Evolutionary conservation across 768 basidiomycete genomes (phyloP).

Genomic region (Boletus pseudopeckii): DNA sequence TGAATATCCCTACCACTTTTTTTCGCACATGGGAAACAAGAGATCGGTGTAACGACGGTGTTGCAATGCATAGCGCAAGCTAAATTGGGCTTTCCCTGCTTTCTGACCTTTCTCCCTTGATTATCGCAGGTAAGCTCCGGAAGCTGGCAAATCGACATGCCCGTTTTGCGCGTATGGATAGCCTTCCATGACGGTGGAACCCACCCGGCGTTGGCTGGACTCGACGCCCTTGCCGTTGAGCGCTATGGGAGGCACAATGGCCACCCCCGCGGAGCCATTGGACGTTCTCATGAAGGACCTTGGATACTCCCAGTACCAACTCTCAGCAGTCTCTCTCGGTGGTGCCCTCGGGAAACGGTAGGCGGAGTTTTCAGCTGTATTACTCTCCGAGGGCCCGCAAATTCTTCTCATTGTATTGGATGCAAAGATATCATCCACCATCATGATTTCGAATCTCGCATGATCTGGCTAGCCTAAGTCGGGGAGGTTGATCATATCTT

Average conservation of each 20-base stretch:
- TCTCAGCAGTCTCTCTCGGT: neutral
- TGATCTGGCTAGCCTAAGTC: neutral
- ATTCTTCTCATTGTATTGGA: neutral
- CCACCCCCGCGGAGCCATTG: neutral
- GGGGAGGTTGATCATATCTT: neutral
- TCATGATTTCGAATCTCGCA: neutral
- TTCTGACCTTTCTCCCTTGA: conserved; percentile 11
- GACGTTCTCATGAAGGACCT: neutral
- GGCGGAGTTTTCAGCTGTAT: neutral
- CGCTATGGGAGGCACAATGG: neutral
- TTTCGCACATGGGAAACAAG: conserved; percentile 1
- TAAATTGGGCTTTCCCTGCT: neutral
- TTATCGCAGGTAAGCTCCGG: conserved; percentile 8
- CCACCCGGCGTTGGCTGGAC: neutral
- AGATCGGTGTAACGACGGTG: neutral
- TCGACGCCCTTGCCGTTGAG: neutral
- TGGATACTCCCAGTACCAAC: neutral
- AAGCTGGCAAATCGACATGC: neutral
- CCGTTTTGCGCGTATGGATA: neutral
- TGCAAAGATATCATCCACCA: neutral
- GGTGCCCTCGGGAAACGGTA: neutral
- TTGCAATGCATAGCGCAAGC: neutral
- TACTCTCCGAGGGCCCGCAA: neutral
- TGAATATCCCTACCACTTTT: neutral
- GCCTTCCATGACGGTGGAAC: neutral